A percentile compares a stretch with the other conserved stretches of the same genome.
Evolutionary conservation across 2,329 filamentous ascomycete genomes (phyloP).

Genomic region (Magnaporthales sp.): DNA sequence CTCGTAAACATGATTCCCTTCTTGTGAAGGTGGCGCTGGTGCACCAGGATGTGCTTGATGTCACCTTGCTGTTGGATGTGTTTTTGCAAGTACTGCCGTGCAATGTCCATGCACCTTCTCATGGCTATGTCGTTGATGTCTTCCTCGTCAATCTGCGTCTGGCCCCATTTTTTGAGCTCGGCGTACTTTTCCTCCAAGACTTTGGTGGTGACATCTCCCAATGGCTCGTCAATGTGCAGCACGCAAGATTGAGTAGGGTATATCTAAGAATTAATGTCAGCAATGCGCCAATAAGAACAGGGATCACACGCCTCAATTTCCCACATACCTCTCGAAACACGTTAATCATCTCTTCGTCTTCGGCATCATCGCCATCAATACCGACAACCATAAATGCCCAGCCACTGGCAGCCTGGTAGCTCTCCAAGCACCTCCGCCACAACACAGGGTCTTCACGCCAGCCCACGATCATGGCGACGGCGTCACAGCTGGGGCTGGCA

Average conservation of each 20-base stretch:
- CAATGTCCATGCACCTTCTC: neutral
- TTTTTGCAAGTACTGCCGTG: neutral
- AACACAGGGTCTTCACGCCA: neutral
- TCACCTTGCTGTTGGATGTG: neutral
- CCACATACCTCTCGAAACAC: neutral
- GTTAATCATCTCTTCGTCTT: neutral
- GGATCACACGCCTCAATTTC: neutral
- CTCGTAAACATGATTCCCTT: neutral
- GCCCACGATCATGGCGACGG: neutral
- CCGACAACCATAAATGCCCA: neutral
- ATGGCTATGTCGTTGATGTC: neutral
- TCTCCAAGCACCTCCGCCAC: neutral
- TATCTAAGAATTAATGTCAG: neutral
- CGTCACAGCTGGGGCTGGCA: neutral
- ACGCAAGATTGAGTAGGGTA: neutral
- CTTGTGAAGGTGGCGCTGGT: neutral
- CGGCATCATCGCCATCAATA: neutral
- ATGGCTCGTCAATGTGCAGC: neutral
- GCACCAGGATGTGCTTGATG: neutral
- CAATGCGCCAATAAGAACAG: neutral
- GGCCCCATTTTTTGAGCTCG: neutral
- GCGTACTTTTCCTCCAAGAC: neutral
- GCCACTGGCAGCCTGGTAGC: neutral
- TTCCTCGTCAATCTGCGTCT: neutral
- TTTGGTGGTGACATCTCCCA: neutral